phyloP scores from a whole-genome alignment of 805 yeast species.

The Kregervanrija delftensis region DNA sequence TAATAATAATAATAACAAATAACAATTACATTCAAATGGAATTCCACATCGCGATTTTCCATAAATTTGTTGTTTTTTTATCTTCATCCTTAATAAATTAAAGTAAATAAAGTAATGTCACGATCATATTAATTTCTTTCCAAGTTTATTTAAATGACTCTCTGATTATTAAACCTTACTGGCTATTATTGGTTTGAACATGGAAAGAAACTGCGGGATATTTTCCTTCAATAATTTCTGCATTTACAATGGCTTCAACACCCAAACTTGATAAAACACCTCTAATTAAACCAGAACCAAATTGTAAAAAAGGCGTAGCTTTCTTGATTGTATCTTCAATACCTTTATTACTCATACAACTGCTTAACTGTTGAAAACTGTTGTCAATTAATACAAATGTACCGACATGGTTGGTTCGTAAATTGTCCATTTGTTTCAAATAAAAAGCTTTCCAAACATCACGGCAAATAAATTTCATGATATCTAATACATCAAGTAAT shows the following conservation, averaged over 20 bases:
- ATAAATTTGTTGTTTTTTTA: too few species aligned
- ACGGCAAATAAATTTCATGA: constrained; percentile 88
- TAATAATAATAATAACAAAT: too few species aligned
- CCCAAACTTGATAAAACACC: constrained; percentile 70
- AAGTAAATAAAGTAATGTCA: too few species aligned
- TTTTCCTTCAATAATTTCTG: constrained; percentile 43
- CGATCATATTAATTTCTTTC: too few species aligned
- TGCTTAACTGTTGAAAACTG: constrained; percentile 45
- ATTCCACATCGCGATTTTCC: too few species aligned
- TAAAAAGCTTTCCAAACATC: constrained; percentile 82
- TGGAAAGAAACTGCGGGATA: constrained; percentile 69
- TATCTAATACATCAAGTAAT: constrained; percentile 36
- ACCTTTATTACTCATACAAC: constrained; percentile 42
- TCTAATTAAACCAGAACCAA: constrained; percentile 69
- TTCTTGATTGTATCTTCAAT: constrained; percentile 37
- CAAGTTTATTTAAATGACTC: too few species aligned
- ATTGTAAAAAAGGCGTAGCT: constrained; percentile 50
- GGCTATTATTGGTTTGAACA: constrained; percentile 42
- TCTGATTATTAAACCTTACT: too few species aligned
- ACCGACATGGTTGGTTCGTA: constrained; percentile 86
- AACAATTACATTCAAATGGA: too few species aligned
- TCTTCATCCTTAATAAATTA: too few species aligned
- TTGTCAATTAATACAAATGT: constrained; percentile 75
- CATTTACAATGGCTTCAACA: constrained; percentile 56
- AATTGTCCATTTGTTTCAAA: constrained; percentile 83